These are phyloP conservation scores for Naumovozyma baii DNA, from an alignment of 805 yeast species.

Conservation along the genomic window DNA sequence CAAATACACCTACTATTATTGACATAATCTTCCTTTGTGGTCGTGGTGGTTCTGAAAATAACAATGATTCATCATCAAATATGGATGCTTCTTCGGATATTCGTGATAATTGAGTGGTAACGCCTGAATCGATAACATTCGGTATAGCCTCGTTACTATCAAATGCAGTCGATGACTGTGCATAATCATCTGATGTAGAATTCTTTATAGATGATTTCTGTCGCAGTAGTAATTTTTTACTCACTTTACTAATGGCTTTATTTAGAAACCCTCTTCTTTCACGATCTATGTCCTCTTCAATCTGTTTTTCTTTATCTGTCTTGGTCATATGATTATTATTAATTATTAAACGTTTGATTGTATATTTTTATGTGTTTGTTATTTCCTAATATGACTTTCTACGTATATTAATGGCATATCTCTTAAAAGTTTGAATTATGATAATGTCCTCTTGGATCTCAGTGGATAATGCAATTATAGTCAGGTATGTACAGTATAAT, in stretches of 20 bases:
- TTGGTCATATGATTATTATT: not conserved
- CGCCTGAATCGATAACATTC: not conserved
- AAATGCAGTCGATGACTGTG: not conserved
- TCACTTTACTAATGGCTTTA: conserved; percentile 3
- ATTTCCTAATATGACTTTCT: too few species aligned
- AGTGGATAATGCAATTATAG: too few species aligned
- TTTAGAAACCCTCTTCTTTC: conserved; percentile 3
- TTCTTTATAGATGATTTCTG: not conserved
- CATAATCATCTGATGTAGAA: not conserved
- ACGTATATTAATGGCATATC: too few species aligned
- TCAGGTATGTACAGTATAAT: too few species aligned
- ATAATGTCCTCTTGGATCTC: too few species aligned
- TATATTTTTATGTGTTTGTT: not conserved
- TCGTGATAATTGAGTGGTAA: not conserved
- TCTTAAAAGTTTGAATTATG: too few species aligned
- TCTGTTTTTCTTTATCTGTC: not conserved
- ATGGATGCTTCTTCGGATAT: not conserved
- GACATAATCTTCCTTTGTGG: conserved; percentile 52
- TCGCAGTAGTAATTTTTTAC: conserved; percentile 1
- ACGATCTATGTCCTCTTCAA: not conserved
- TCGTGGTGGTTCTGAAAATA: conserved; percentile 27
- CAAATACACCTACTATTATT: conserved; percentile 62
- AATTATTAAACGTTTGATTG: not conserved
- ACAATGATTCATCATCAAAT: conserved; percentile 12
- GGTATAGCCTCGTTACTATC: not conserved